phyloP scores from a whole-genome alignment of 2,329 filamentous ascomycete species.

The Pseudogymnoascus sp. region DNA sequence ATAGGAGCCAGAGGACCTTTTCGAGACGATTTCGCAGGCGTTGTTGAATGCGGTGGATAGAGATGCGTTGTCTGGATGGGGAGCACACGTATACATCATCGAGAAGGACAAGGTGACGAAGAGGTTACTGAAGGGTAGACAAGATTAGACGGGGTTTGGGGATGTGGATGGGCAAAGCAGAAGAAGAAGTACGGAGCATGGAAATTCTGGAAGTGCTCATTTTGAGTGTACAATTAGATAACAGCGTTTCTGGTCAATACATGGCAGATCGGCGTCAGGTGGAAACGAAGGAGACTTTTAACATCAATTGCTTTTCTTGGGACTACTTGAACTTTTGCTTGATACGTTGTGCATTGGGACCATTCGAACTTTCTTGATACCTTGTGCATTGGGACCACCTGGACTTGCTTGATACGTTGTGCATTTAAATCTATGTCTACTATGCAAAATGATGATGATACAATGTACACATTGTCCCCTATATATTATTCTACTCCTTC shows the following conservation, averaged over 20 bases:
- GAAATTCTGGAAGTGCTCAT: slow-evolving; percentile 4
- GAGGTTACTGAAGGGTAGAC: slow-evolving; percentile 93
- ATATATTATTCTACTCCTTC: slow-evolving; percentile 18
- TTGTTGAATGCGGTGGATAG: slow-evolving; percentile 93
- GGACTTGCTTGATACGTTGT: not conserved
- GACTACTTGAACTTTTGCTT: not conserved
- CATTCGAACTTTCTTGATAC: not conserved
- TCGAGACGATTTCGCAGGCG: slow-evolving; percentile 96
- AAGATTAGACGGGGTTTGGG: slow-evolving; percentile 59
- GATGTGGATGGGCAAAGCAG: not conserved
- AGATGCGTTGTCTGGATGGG: slow-evolving; percentile 95
- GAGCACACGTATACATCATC: slow-evolving; percentile 97
- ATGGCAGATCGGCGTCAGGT: slow-evolving; percentile 4
- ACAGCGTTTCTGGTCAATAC: slow-evolving; percentile 1
- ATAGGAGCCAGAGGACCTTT: slow-evolving; percentile 84
- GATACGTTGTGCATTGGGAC: not conserved
- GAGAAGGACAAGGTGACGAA: slow-evolving; percentile 99
- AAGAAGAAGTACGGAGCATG: not conserved
- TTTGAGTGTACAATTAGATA: slow-evolving; percentile 4
- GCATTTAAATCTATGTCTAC: slow-evolving; percentile 6
- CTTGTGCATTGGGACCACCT: not conserved
- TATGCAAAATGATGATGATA: not conserved
- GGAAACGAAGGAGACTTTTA: not conserved
- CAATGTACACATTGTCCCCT: not conserved
- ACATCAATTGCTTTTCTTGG: not conserved